phyloP scores from a whole-genome alignment of 2,329 filamentous ascomycete species.

The Aurifilum marmelostoma region DNA sequence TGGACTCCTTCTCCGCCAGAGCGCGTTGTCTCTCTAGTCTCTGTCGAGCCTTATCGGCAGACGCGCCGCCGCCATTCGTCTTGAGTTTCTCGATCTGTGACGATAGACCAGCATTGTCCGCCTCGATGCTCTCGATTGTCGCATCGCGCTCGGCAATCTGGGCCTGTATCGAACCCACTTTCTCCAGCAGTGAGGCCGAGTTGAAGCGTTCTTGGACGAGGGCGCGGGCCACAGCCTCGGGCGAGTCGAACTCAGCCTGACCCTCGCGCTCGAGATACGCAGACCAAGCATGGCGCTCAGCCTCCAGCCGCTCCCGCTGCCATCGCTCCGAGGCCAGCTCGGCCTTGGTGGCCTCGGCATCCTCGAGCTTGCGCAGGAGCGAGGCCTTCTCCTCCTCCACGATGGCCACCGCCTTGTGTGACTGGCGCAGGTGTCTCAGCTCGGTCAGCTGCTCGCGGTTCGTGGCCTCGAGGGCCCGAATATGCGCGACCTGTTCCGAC shows the following conservation, averaged over 20 bases:
- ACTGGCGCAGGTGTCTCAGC: constrained; percentile 77
- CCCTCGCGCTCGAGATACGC: constrained; percentile 77
- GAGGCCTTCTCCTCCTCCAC: constrained; percentile 93
- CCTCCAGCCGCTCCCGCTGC: constrained; percentile 84
- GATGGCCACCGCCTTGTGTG: constrained; percentile 86
- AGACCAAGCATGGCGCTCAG: constrained; percentile 85
- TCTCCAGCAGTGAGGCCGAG: constrained; percentile 77
- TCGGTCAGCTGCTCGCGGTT: constrained; percentile 81
- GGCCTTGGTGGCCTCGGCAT: constrained; percentile 72
- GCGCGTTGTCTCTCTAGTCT: constrained; percentile 84
- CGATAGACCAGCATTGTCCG: constrained; percentile 66
- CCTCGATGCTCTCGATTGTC: constrained; percentile 71
- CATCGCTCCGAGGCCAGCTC: constrained; percentile 80
- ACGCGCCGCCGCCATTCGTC: constrained; percentile 48
- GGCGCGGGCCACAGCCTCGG: constrained; percentile 83
- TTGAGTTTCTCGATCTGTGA: constrained; percentile 74
- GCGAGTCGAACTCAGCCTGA: constrained; percentile 80
- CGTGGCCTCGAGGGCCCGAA: constrained; percentile 77
- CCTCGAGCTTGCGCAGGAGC: constrained; percentile 75
- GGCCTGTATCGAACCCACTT: constrained; percentile 76
- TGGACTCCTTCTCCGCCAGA: constrained; percentile 87
- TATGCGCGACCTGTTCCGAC: constrained; percentile 89
- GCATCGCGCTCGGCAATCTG: constrained; percentile 79
- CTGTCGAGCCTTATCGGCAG: constrained; percentile 68
- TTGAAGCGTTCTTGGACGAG: constrained; percentile 82